Evolutionary conservation across 345 rosid genomes (phyloP).

Genomic region (Punica granatum): DNA sequence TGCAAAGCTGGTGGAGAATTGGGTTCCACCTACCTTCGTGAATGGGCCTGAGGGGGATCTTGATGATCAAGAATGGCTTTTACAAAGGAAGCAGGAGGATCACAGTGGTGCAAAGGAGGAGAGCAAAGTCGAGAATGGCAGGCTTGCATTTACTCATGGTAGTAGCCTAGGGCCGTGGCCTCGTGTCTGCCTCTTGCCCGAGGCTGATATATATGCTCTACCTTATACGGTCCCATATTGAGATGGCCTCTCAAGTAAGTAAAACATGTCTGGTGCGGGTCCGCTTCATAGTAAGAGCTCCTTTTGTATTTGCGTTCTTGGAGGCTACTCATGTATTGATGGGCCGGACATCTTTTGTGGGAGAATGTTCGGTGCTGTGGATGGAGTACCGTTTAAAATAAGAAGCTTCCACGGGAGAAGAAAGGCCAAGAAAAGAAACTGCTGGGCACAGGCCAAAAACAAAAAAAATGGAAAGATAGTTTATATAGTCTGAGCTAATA

Average conservation of each 20-base stretch:
- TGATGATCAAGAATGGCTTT: conserved; percentile 31
- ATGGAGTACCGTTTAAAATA: no score
- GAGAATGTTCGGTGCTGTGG: no score
- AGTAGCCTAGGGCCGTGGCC: conserved; percentile 23
- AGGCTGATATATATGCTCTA: conserved; percentile 36
- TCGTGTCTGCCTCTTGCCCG: conserved; percentile 24
- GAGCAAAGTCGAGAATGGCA: conserved; percentile 9
- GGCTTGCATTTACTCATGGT: not conserved
- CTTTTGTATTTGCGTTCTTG: not conserved
- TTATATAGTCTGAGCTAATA: no score
- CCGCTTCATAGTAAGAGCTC: not conserved
- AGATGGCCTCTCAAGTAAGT: conserved; percentile 6
- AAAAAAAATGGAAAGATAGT: no score
- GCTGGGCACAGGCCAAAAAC: no score
- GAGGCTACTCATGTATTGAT: not conserved
- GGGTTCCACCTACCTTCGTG: conserved; percentile 26
- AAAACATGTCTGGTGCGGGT: not conserved
- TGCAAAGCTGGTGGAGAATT: conserved; percentile 33
- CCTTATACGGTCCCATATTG: conserved; percentile 45
- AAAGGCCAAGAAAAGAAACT: no score
- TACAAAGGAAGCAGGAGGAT: conserved; percentile 11
- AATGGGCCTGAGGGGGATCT: conserved; percentile 13
- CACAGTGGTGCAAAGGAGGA: conserved; percentile 8
- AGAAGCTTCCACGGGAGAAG: no score
- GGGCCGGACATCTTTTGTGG: no score